Evolutionary conservation across 2,329 filamentous ascomycete genomes (phyloP).

Genomic region (Aschersonia sp.): DNA sequence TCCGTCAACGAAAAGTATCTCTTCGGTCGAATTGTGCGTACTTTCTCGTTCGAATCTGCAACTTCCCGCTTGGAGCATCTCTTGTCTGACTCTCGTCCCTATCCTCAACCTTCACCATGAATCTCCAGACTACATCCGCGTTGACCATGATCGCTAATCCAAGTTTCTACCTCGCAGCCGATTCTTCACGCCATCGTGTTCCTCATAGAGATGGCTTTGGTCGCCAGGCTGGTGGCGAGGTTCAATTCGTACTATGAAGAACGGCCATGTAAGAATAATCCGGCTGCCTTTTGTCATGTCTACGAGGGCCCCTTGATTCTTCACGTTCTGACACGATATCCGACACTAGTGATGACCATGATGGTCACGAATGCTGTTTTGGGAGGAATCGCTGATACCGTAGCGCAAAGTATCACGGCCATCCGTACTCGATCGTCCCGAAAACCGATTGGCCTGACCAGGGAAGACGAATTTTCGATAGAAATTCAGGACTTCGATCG

Average conservation of each 20-base stretch:
- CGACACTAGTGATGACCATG: constrained; percentile 65
- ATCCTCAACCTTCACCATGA: not conserved
- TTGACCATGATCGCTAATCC: not conserved
- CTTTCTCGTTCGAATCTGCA: not conserved
- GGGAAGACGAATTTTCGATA: constrained; percentile 63
- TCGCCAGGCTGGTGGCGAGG: constrained; percentile 66
- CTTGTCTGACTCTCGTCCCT: too few relatives aligned
- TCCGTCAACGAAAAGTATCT: constrained; percentile 52
- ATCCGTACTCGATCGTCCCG: constrained; percentile 53
- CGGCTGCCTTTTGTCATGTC: not conserved
- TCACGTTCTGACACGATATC: not conserved
- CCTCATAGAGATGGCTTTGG: constrained; percentile 75
- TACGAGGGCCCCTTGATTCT: not conserved
- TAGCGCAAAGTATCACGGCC: constrained; percentile 83
- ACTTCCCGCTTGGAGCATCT: not conserved
- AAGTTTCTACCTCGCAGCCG: constrained; percentile 41
- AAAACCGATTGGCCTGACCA: constrained; percentile 43
- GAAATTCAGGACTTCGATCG: constrained; percentile 80
- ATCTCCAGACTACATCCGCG: not conserved
- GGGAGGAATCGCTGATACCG: constrained; percentile 89
- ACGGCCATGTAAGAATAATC: constrained; percentile 51
- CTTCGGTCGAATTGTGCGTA: constrained; percentile 56
- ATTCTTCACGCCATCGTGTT: constrained; percentile 75
- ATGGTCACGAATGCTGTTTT: constrained; percentile 98
- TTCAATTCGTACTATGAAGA: constrained; percentile 93